phyloP scores from a whole-genome alignment of 2,329 filamentous ascomycete species.

The Diplodia corticola region DNA sequence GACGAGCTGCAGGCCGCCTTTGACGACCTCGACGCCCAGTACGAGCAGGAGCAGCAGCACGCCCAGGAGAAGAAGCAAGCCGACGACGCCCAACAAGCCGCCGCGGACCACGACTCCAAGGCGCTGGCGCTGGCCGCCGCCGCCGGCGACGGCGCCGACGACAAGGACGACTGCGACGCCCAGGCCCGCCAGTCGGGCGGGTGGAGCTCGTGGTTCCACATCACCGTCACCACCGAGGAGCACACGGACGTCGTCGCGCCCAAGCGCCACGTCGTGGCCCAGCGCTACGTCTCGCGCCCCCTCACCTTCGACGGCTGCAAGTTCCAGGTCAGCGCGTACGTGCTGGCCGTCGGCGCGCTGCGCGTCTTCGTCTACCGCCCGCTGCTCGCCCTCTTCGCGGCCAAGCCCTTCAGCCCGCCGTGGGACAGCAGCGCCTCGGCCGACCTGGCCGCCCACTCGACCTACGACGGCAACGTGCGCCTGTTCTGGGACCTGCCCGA shows the following conservation, averaged over 20 bases:
- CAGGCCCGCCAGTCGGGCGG: conserved; percentile 34
- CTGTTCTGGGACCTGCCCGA: conserved; percentile 71
- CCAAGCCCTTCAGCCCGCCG: conserved; percentile 68
- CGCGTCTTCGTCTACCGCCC: conserved; percentile 81
- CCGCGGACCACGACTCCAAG: no score
- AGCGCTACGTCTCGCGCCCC: conserved; percentile 89
- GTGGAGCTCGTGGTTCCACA: conserved; percentile 31
- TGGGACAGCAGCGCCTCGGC: conserved; percentile 40
- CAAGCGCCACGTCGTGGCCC: conserved; percentile 91
- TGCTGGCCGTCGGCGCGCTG: conserved; percentile 76
- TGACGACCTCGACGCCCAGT: conserved; percentile 80
- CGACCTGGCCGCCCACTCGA: conserved; percentile 9
- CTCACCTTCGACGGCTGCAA: conserved; percentile 77
- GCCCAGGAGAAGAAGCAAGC: background rate
- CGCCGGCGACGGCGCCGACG: conserved; percentile 27
- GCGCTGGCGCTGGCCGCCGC: no score
- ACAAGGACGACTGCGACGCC: conserved; percentile 49
- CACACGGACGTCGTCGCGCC: conserved; percentile 57
- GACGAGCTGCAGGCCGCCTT: conserved; percentile 87
- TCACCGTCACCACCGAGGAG: conserved; percentile 44
- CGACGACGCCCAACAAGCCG: no score
- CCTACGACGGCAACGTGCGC: conserved; percentile 64
- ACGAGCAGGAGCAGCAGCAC: conserved; percentile 44
- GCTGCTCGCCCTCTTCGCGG: conserved; percentile 93
- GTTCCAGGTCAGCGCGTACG: conserved; percentile 93